phyloP scores from a whole-genome alignment of 148 eudicot genomes.

The Rhododendron molle region DNA sequence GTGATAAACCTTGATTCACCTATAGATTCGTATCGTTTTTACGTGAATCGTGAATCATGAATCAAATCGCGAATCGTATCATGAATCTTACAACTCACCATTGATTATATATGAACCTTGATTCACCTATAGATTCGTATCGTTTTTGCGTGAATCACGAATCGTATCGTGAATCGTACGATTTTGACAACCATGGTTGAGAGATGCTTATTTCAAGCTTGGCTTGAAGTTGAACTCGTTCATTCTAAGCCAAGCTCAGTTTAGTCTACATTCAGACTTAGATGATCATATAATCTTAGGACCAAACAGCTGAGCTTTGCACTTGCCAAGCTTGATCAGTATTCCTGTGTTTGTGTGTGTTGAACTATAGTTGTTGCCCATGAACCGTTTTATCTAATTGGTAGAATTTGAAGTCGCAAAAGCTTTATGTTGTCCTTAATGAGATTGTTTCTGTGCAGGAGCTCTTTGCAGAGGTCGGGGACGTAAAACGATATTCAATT shows the following conservation, averaged over 20 bases:
- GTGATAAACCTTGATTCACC: too few species aligned
- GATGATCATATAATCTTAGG: too few species aligned
- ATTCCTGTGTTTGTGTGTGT: background rate
- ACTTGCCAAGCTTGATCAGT: background rate
- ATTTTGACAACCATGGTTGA: too few species aligned
- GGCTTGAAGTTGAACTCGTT: background rate
- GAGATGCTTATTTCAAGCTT: background rate
- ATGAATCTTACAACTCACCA: too few species aligned
- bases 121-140: too few species aligned
- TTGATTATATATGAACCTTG: too few species aligned
- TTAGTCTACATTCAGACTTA: background rate
- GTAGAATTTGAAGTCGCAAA: background rate
- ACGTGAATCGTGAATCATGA: too few species aligned
- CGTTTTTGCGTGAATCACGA: too few species aligned
- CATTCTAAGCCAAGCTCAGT: background rate
- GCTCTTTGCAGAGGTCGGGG: slow-evolving; percentile 44
- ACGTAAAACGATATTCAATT: slow-evolving; percentile 27
- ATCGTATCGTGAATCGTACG: too few species aligned
- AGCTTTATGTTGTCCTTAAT: background rate
- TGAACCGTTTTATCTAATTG: background rate
- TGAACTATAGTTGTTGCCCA: background rate
- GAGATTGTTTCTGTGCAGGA: slow-evolving; percentile 19
- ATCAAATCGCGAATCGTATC: too few species aligned
- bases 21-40: too few species aligned
- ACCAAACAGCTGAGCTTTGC: background rate